Percentiles rank a stretch among this genome's conserved stretches.
phyloP scores from a whole-genome alignment of 2,329 filamentous ascomycete species.

The Trichoderma sp. region DNA sequence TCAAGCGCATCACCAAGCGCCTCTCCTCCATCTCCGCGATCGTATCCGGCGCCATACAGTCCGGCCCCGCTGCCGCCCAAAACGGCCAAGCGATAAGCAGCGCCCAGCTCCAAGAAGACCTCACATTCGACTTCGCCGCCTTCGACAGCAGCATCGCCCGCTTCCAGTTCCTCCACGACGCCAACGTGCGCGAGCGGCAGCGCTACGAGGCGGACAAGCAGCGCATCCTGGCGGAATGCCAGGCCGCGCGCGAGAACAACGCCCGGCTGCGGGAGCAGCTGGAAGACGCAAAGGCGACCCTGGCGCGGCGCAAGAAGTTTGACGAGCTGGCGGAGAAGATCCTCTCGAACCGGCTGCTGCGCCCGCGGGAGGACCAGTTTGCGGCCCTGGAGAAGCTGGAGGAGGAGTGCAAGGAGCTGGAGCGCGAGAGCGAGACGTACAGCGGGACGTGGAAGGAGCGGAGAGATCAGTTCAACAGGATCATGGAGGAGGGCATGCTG shows the following conservation, averaged over 20 bases:
- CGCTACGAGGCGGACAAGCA: constrained; percentile 81
- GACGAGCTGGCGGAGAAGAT: constrained; percentile 89
- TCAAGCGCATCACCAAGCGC: constrained; percentile 83
- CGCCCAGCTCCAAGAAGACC: constrained; percentile 73
- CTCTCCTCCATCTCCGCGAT: constrained; percentile 70
- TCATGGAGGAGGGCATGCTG: constrained; percentile 89
- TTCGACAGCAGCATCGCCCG: constrained; percentile 86
- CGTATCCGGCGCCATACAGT: constrained; percentile 43
- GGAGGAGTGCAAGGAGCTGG: constrained; percentile 83
- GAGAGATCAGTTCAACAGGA: constrained; percentile 80
- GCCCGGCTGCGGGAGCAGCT: constrained; percentile 71
- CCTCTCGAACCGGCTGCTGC: constrained; percentile 75
- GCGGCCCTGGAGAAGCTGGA: constrained; percentile 78
- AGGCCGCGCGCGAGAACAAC: constrained; percentile 76
- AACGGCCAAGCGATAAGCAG: constrained; percentile 48
- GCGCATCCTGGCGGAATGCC: constrained; percentile 76
- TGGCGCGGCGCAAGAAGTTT: constrained; percentile 80
- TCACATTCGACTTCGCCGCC: constrained; percentile 83
- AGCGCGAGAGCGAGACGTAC: constrained; percentile 81
- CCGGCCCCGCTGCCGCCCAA: constrained; percentile 36
- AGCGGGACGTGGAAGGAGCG: constrained; percentile 82
- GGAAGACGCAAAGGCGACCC: constrained; percentile 71
- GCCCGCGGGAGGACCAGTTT: constrained; percentile 81
- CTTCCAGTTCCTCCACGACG: constrained; percentile 81
- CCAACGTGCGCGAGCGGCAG: constrained; percentile 80